Conservation (phyloP, 768 basidiomycete species). For the Amanita rubescens region DNA sequence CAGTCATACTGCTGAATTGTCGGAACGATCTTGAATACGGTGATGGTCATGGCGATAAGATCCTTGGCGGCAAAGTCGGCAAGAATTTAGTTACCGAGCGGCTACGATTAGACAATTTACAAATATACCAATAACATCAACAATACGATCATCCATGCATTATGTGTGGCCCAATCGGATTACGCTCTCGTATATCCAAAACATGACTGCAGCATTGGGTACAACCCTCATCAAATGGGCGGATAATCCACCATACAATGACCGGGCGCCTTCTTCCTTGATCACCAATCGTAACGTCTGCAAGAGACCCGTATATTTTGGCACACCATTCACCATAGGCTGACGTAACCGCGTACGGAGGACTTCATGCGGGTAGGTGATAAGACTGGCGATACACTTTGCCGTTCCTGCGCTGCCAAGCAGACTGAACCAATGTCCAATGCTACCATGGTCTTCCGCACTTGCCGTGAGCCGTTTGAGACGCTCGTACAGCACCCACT, state of each 20-base stretch:
- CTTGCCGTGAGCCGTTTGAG: constrained; percentile 63
- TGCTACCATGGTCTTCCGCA: constrained; percentile 48
- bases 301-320: constrained; percentile 79
- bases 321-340: constrained; percentile 66
- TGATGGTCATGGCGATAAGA: neutral
- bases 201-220: no score
- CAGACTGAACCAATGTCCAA: constrained; percentile 71
- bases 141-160: no score
- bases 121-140: no score
- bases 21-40: constrained; percentile 73
- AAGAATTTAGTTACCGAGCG: no score
- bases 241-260: constrained; percentile 86
- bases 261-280: constrained; percentile 81
- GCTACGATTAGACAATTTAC: no score
- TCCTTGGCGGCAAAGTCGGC: no score
- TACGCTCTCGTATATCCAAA: no score
- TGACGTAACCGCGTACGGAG: constrained; percentile 89
- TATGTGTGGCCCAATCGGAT: no score
- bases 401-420: constrained; percentile 87
- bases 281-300: constrained; percentile 84
- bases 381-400: constrained; percentile 87
- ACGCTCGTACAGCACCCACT: constrained; percentile 95
- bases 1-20: constrained; percentile 92
- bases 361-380: constrained; percentile 98
- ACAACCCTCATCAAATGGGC: constrained; percentile 80